A percentile compares a stretch with the other conserved stretches of the same genome.
Conservation (phyloP, 495 filamentous ascomycete species). For the Pseudoneurospora amorphoporcata region DNA sequence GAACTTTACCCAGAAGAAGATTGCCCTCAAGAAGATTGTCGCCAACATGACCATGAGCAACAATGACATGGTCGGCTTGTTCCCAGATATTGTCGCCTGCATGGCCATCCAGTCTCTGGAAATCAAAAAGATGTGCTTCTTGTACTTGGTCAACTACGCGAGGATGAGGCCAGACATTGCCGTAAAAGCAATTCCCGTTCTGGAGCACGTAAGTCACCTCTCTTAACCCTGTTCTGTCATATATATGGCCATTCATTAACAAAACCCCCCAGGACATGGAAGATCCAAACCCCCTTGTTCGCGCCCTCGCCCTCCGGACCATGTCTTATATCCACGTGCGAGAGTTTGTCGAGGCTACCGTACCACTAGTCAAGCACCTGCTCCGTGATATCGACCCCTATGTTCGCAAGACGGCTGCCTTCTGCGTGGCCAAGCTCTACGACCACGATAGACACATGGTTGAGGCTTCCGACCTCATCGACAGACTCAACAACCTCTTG, state of each 20-base stretch:
- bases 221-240: not conserved
- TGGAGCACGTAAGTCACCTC: constrained; percentile 56
- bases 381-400: constrained; percentile 89
- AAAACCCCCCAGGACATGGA: constrained; percentile 65
- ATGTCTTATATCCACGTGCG: constrained; percentile 97
- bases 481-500: constrained; percentile 79
- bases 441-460: constrained; percentile 90
- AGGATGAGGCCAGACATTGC: constrained; percentile 91
- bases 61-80: constrained; percentile 97
- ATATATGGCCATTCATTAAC: constrained; percentile 8
- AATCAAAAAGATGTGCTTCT: constrained; percentile 99
- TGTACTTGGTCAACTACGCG: constrained; percentile 95
- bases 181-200: constrained; percentile 79
- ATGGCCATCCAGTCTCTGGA: constrained; percentile 91
- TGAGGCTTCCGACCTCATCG: constrained; percentile 83
- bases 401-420: constrained; percentile 93
- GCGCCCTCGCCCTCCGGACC: constrained; percentile 85
- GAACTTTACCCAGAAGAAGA: constrained; percentile 93
- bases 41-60: constrained; percentile 99
- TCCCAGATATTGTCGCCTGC: constrained; percentile 87
- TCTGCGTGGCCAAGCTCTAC: constrained; percentile 95
- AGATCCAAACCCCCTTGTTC: constrained; percentile 83
- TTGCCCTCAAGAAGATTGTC: constrained; percentile 98
- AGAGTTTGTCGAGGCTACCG: constrained; percentile 88
- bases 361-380: constrained; percentile 70